Base-by-base conservation (phyloP, 2,329 filamentous ascomycete species). In the Teratosphaeria epicoccoides region DNA sequence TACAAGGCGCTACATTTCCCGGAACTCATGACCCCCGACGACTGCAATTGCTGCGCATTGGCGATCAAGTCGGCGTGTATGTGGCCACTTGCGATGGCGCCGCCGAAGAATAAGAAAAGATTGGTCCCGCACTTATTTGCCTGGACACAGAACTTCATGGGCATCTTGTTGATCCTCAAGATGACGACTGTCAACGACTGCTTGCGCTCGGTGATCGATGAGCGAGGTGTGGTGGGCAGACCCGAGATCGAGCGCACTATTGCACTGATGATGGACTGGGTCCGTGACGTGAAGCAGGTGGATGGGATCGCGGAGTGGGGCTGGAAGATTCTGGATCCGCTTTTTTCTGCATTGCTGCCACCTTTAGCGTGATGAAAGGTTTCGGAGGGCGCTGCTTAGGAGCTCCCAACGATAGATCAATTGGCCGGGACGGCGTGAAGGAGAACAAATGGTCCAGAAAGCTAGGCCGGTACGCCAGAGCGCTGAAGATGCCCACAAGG, bases 61-160 rank as follows among this genome's bases (percentile, higher is more conserved):
- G 82, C 80, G 55, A 71, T 83, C 14, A 72, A 76, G 57, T 72
- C 77, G 1, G 76, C 73, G n/a, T 67, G 83, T 12, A 71, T 76
- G 51, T 84, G 81, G 81, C 80, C 81, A 1, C 70, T 83, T 23
- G 71, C 74, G 22, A 74, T 82, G 67, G 75, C 77, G 6, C 80
- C 80, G 0, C 72, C 76, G 0, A 76, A 76, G 55, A 70, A 74
- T 49, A 76, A 76, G 62, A 84, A 83, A 64, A 69, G 80, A 29
- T 70, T 83, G 4, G 67, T 83, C 0, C 80, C 80, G 0, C 76
- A 77, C 51, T 59, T 79, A 1, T 83, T 81, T 60, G 78, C 80
- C 50, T 83, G 80, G 76, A 79, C 78, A 7, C 79, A 83, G 57
- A 81, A 81, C 54, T 71, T 83, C 43, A 70, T 83, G 44, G 76